Percentiles rank a stretch among this genome's conserved stretches.
These are phyloP conservation scores for Closterium sp. DNA, from an alignment of 139 green algal species.

Conservation along the genomic window DNA sequence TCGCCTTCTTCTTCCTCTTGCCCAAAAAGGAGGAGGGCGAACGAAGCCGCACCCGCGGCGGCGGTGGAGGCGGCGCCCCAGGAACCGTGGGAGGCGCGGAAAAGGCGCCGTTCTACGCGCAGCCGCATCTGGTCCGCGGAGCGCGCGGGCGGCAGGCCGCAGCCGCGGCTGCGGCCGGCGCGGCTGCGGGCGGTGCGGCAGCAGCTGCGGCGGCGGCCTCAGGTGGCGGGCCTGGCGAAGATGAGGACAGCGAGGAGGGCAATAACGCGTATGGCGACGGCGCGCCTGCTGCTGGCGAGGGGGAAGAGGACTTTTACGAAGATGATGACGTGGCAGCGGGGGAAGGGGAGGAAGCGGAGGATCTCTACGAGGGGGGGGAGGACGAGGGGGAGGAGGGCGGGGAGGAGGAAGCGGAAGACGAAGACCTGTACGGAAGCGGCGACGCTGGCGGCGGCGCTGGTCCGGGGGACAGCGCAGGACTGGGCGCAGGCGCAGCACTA, in stretches of 20 bases:
- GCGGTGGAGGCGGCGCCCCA: background rate
- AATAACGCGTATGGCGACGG: background rate
- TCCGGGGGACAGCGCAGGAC: background rate
- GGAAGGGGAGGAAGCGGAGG: background rate
- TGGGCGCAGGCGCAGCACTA: background rate
- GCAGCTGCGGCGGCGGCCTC: too few relatives aligned
- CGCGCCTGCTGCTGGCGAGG: background rate
- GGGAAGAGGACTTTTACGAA: background rate
- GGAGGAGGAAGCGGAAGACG: background rate
- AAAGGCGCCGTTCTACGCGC: background rate
- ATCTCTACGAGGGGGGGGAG: background rate
- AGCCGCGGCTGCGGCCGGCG: background rate
- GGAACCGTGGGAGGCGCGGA: background rate
- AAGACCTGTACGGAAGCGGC: background rate
- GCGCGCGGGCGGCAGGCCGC: background rate
- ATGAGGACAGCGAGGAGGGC: background rate
- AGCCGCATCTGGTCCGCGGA: background rate
- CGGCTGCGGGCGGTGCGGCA: too few relatives aligned
- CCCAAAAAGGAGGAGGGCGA: background rate
- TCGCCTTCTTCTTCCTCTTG: background rate
- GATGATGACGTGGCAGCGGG: background rate
- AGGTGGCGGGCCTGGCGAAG: background rate
- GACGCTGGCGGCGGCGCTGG: background rate
- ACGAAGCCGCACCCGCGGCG: background rate
- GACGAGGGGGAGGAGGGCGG: background rate